Evolutionary conservation across 805 yeast species (phyloP), one percentile per base, ranked within the genome.

Genomic region (Candida rishiriensis): DNA sequence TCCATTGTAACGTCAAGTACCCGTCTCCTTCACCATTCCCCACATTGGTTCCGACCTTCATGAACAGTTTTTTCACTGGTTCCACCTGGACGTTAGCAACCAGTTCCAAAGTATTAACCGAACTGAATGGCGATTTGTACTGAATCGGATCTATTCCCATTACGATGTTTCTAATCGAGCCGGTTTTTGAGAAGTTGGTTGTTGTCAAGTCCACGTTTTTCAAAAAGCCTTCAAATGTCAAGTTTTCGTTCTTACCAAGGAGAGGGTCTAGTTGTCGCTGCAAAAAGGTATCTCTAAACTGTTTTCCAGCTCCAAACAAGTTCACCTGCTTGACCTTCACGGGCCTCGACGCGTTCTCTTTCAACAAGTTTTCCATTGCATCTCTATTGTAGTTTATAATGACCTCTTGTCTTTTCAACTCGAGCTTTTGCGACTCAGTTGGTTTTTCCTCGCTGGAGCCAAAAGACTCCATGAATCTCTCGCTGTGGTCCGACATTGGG

Each of bases 21-120:
- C 97, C 98, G 59, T 87, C 93, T 29, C 97, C 99, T 68, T 93
- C 98, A 29, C 96, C 96, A 59, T 93, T 91, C 2, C 98, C 98
- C 8, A 93, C 78, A 63, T 89, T 90, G 2, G 98, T 93, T 3
- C 99, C 99, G 1, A 97, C 87, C 55, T 85, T 86, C 42, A 95
- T 90, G 47, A 77, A 74, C 54, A 89, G 85, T 52, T 76, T 75
- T 53, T 88, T 88, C 3, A 76, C 76, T 0, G 91, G 90, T 5
- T 72, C 44, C 7, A 66, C 26, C n/a, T 56, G 52, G 36, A 66
- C 40, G 40, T 54, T 56, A 1, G 66, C 51, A 3, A 58, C 44
- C 7, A 65, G 34, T 17, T 66, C 60, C 8, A 63, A 38, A 3
- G 60, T 56, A 35, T 55, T 55, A 13, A 39, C 36, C 2, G 60